These are phyloP conservation scores for Corymbia maculata DNA, from an alignment of 345 rosid species.

Conservation along the genomic window DNA sequence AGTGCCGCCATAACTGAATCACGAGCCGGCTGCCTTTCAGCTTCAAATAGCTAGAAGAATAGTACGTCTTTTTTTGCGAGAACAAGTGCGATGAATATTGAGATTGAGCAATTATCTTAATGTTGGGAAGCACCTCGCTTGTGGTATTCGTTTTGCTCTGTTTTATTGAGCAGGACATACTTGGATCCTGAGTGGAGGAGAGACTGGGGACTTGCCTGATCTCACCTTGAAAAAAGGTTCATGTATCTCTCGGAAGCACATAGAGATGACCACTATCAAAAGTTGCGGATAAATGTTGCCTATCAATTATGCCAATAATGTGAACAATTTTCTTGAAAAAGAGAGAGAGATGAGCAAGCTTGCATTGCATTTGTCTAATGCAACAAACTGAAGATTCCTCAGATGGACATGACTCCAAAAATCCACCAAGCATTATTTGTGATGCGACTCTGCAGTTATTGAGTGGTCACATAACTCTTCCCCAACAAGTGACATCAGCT, in stretches of 20 bases:
- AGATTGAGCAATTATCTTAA: background rate
- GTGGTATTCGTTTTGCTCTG: background rate
- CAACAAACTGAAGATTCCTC: no score
- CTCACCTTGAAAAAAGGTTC: background rate
- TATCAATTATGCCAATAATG: no score
- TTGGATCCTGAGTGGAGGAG: slow-evolving; percentile 45
- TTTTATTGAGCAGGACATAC: slow-evolving; percentile 36
- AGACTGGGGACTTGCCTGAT: background rate
- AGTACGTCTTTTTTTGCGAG: background rate
- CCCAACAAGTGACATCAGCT: no score
- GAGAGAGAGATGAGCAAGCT: no score
- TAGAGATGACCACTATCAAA: no score
- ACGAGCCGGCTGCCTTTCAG: slow-evolving; percentile 72
- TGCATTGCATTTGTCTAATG: no score
- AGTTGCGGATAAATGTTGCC: no score
- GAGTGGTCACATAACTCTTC: no score
- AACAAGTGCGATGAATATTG: slow-evolving; percentile 3
- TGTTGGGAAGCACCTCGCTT: background rate
- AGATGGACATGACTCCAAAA: no score
- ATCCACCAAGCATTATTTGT: no score
- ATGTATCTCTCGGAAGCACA: background rate
- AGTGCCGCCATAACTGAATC: slow-evolving; percentile 75
- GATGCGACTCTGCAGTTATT: no score
- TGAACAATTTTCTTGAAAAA: no score
- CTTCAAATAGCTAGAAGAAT: slow-evolving; percentile 35